phyloP scores from a whole-genome alignment of 2,329 filamentous ascomycete species.

The Samsoniella hepiali region DNA sequence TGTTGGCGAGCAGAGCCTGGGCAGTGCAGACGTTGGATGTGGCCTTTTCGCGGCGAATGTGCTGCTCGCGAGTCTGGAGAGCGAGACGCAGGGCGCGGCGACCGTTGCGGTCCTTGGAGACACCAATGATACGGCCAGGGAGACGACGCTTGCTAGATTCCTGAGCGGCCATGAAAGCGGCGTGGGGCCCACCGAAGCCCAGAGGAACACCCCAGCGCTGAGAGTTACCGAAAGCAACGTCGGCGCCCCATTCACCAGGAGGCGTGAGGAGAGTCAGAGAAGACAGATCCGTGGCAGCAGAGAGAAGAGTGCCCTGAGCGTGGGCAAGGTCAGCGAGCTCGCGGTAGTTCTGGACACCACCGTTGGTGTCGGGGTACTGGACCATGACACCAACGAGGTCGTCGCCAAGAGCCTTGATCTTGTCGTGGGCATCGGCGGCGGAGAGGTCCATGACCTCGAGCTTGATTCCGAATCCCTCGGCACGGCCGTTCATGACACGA shows the following conservation, averaged over 20 bases:
- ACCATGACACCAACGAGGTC: constrained; percentile 85
- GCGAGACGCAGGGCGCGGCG: constrained; percentile 77
- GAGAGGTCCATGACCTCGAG: constrained; percentile 72
- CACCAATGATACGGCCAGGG: constrained; percentile 82
- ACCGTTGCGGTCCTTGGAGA: constrained; percentile 87
- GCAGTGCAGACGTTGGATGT: constrained; percentile 98
- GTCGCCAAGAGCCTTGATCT: constrained; percentile 71
- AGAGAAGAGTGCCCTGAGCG: constrained; percentile 72
- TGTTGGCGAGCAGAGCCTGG: constrained; percentile 89
- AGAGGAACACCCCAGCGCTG: constrained; percentile 91
- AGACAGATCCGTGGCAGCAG: constrained; percentile 84
- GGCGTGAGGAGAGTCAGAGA: constrained; percentile 84
- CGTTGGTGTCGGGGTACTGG: constrained; percentile 92
- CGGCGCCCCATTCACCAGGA: constrained; percentile 90
- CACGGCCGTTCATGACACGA: constrained; percentile 77
- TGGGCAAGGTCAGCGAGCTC: constrained; percentile 74
- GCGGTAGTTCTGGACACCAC: constrained; percentile 73
- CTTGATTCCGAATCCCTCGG: constrained; percentile 85
- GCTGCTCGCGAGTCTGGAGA: constrained; percentile 84
- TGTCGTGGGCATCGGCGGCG: constrained; percentile 55
- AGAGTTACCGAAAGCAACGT: constrained; percentile 90
- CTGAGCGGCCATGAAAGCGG: constrained; percentile 89
- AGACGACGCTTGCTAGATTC: constrained; percentile 95
- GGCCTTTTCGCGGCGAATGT: constrained; percentile 93
- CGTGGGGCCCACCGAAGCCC: constrained; percentile 91